Base-by-base conservation (phyloP, 192 early-diverging fungal species). In the Phycomyces blakesleeanus region DNA sequence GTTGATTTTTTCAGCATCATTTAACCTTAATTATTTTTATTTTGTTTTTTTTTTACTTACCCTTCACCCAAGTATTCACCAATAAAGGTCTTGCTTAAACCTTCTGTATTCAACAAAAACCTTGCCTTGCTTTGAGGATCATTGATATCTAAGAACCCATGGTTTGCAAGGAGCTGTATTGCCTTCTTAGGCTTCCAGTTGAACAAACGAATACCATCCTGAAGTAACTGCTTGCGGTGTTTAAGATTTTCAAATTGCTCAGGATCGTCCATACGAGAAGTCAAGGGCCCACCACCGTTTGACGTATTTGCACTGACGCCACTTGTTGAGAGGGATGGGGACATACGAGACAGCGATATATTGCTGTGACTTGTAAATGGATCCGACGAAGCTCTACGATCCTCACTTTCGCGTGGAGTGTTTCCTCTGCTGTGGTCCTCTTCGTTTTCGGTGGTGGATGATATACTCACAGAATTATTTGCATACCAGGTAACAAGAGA, bases 1-100 rank as follows among this genome's bases (percentile, higher is more conserved):
- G n/a, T n/a, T n/a, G n/a, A n/a, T n/a, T n/a, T n/a, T n/a, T n/a
- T n/a, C n/a, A n/a, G n/a, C n/a, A n/a, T n/a, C n/a, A n/a, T n/a
- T n/a, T n/a, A n/a, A n/a, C n/a, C n/a, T 12, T 42, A 40, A 40
- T 16, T 26, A 75, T 24, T 34, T 64, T 38, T 38, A 3, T 29
- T 61, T 44, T 34, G 29, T 5, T 34, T 2, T 34, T 34, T n/a
- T n/a, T n/a, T n/a, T n/a, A n/a, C 29, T 34, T 63, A 85, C 82
- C 92, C 92, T 69, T 97, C 93, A 29, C 95, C 95, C 29, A 97
- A 76, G 63, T 89, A 97, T 75, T 97, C 95, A 56, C 95, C 95
- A 73, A 97, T 83, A 72, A 88, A 83, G 27, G 86, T 74, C 75
- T 97, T 97, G 72, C 91, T 90, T 21, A 95, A 71, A 15, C 91